Evolutionary conservation across 192 early-diverging fungal species (phyloP).

Genomic region (Chytriomyces hyalinus): DNA sequence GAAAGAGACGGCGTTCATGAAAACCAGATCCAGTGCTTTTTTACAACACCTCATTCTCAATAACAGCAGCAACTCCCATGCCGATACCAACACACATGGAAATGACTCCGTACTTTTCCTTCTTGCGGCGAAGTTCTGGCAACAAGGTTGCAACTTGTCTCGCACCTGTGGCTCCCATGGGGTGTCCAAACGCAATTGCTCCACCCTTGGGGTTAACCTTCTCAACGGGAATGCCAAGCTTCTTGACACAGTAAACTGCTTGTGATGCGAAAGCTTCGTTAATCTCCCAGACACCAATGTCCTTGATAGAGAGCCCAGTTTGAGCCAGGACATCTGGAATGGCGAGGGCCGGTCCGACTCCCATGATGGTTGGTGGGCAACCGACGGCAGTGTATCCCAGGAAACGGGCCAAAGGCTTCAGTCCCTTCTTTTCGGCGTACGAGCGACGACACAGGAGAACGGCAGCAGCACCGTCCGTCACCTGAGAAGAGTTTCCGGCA

Average conservation of each 20-base stretch:
- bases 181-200: conserved; percentile 97
- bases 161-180: conserved; percentile 84
- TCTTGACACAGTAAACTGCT: conserved; percentile 89
- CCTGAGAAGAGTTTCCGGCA: conserved; percentile 96
- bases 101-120: conserved; percentile 83
- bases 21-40: neutral
- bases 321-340: conserved; percentile 87
- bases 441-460: conserved; percentile 91
- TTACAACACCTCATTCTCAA: neutral
- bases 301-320: conserved; percentile 73
- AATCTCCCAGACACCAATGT: conserved; percentile 89
- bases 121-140: conserved; percentile 85
- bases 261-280: conserved; percentile 99
- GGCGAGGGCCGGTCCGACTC: conserved; percentile 93
- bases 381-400: conserved; percentile 86
- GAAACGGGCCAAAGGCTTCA: conserved; percentile 87
- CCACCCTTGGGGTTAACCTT: conserved; percentile 99
- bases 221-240: conserved; percentile 81
- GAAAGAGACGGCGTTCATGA: neutral
- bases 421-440: conserved; percentile 82
- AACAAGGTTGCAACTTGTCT: conserved; percentile 95
- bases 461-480: conserved; percentile 96
- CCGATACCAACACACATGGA: conserved; percentile 93
- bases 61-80: conserved; percentile 83
- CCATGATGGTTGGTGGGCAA: conserved; percentile 94